Evolutionary conservation across 2,329 filamentous ascomycete genomes (phyloP).

Genomic region (Fusarium pilosicola): DNA sequence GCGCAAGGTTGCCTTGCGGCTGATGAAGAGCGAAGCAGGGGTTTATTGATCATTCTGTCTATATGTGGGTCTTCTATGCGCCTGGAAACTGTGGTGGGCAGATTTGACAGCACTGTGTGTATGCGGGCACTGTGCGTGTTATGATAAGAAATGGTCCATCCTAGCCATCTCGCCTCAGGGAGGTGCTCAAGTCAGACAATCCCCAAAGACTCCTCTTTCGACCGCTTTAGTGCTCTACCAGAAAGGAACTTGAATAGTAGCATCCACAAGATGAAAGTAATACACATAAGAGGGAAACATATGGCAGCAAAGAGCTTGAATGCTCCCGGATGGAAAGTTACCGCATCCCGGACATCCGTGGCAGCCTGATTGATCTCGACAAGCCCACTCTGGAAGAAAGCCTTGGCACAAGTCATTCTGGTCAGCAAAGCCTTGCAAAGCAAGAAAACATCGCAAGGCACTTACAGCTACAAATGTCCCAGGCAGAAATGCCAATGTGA

Average conservation of each 20-base stretch:
- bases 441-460: background rate
- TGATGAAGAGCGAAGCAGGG: background rate
- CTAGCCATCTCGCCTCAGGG: background rate
- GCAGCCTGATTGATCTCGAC: background rate
- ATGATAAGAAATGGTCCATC: background rate
- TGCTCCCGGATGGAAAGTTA: background rate
- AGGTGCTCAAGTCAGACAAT: background rate
- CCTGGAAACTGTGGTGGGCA: background rate
- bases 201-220: background rate
- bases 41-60: background rate
- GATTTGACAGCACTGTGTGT: background rate
- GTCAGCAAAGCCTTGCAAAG: background rate
- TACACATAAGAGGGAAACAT: background rate
- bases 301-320: background rate
- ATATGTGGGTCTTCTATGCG: background rate
- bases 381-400: background rate
- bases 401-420: background rate
- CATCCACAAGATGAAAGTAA: background rate
- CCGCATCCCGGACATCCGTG: background rate
- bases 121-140: background rate
- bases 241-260: background rate
- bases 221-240: background rate
- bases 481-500: background rate
- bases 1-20: background rate
- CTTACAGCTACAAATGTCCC: background rate